These are phyloP conservation scores for Aspergillus sp. DNA, from an alignment of 2,329 filamentous ascomycete species.

Conservation along the genomic window DNA sequence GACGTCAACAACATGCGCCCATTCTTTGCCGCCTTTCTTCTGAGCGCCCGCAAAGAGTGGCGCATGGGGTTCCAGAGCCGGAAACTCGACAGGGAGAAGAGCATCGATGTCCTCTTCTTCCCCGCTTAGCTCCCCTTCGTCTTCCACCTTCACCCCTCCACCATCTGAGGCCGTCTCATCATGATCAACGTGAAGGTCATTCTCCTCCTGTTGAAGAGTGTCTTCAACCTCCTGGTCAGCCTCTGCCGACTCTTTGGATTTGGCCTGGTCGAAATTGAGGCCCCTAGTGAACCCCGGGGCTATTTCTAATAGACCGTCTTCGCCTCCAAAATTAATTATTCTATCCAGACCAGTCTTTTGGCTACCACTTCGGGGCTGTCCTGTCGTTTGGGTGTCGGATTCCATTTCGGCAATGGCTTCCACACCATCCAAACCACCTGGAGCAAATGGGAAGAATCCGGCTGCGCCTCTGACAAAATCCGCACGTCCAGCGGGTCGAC, in stretches of 20 bases:
- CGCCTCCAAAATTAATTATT: slow-evolving; percentile 77
- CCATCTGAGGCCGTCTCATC: slow-evolving; percentile 47
- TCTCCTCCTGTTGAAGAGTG: slow-evolving; percentile 51
- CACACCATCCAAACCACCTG: slow-evolving; percentile 82
- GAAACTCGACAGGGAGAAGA: slow-evolving; percentile 87
- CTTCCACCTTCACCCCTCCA: slow-evolving; percentile 27
- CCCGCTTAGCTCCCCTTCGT: slow-evolving; percentile 29
- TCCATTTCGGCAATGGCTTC: slow-evolving; percentile 83
- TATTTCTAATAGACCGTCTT: slow-evolving; percentile 75
- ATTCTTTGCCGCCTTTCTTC: slow-evolving; percentile 77
- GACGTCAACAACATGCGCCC: slow-evolving; percentile 98
- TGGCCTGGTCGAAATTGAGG: slow-evolving; percentile 66
- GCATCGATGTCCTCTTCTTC: slow-evolving; percentile 70
- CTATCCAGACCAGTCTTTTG: slow-evolving; percentile 65
- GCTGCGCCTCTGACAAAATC: slow-evolving; percentile 92
- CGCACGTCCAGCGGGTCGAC: slow-evolving; percentile 80
- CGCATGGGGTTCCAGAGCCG: slow-evolving; percentile 82
- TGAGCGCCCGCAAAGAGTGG: slow-evolving; percentile 69
- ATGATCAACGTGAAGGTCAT: slow-evolving; percentile 47
- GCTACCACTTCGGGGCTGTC: slow-evolving; percentile 38
- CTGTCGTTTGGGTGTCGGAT: slow-evolving; percentile 63
- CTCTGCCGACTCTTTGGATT: slow-evolving; percentile 57
- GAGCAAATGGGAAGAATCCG: slow-evolving; percentile 91
- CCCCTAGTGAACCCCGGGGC: slow-evolving; percentile 82
- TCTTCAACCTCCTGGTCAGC: slow-evolving; percentile 70